Base-by-base conservation (phyloP, 2,329 filamentous ascomycete species). In the Penicillium sumatraense region DNA sequence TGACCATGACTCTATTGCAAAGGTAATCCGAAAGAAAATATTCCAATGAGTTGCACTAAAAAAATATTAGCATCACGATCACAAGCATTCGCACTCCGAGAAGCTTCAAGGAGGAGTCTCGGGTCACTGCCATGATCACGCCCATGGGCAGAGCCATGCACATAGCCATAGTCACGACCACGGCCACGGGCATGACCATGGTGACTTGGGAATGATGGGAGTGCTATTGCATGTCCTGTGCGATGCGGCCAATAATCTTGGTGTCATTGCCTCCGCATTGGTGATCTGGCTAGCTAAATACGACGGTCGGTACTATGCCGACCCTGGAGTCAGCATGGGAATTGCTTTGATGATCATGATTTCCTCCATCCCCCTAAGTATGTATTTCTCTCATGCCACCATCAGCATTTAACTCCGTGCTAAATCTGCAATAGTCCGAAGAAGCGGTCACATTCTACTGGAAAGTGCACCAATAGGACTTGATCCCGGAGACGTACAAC, bases 221-320 rank as follows among this genome's bases (percentile, higher is more conserved):
- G 88, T 90, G 1, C 67, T 92, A 10, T 73, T 90, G 13, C 89
- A 93, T 64, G 83, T 92, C 23, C 65, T 89, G 2, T 86, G 88
- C 27, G 89, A 93, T 65, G 87, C 88, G 5, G 79, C 89, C 59
- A 92, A 91, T 74, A 93, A 93, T 63, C 71, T 91, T 10, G 89
- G 88, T 9, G 89, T 93, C 56, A 90, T 91, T 46, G 76, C 87
- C 31, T 83, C 88, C 1, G 88, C 87, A 0, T 65, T 87, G 2
- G 78, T 90, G 27, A 88, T 92, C 68, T 91, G 88, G 89, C 77
- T 86, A 53, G 78, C 82, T 0, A 68, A 80, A 26, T 85, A 82
- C 26, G 76, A 82, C 1, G 78, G 72, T 3, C 80, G 87, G 29
- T 90, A 83, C 75, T 92, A 91, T 62, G 88, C 86, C 5, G 89